Conservation (phyloP, 106 monocot species). For the Dendrobium huoshanense region DNA sequence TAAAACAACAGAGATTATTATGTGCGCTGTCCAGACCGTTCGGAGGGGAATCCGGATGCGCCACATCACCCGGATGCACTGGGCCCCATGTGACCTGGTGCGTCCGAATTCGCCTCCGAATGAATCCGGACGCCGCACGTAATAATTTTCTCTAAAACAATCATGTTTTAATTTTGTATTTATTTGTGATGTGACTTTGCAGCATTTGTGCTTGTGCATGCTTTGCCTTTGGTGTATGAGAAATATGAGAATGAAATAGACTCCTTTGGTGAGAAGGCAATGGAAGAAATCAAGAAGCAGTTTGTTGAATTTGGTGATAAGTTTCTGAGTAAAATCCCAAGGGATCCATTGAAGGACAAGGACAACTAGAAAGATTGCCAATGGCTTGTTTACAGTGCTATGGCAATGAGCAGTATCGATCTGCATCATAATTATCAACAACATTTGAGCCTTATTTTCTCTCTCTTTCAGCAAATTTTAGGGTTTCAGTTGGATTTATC, state of each 20-base stretch:
- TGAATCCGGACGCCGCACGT: too few species aligned
- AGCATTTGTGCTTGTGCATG: constrained; percentile 22
- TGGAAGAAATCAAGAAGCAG: constrained; percentile 17
- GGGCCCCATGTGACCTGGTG: too few species aligned
- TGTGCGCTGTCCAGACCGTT: too few species aligned
- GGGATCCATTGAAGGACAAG: constrained; percentile 12
- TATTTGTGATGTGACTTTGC: background rate
- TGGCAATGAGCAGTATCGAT: background rate
- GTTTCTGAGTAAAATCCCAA: constrained; percentile 12
- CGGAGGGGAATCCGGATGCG: too few species aligned
- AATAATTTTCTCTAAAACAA: too few species aligned
- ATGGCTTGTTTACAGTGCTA: too few species aligned
- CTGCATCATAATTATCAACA: background rate
- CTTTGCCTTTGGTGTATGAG: constrained; percentile 18
- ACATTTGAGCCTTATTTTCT: background rate
- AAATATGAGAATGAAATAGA: constrained; percentile 19
- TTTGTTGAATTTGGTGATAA: constrained; percentile 8
- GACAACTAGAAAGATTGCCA: background rate
- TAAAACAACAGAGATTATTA: too few species aligned
- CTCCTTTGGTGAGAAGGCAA: constrained; percentile 13
- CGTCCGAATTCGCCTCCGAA: too few species aligned
- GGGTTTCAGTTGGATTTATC: background rate
- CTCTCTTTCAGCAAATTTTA: background rate
- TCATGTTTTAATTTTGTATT: background rate
- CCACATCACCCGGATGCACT: too few species aligned